A percentile compares a stretch with the other conserved stretches of the same genome.
These are phyloP conservation scores for Botrytis deweyae DNA, from an alignment of 2,329 filamentous ascomycete genomes.

Conservation along the genomic window DNA sequence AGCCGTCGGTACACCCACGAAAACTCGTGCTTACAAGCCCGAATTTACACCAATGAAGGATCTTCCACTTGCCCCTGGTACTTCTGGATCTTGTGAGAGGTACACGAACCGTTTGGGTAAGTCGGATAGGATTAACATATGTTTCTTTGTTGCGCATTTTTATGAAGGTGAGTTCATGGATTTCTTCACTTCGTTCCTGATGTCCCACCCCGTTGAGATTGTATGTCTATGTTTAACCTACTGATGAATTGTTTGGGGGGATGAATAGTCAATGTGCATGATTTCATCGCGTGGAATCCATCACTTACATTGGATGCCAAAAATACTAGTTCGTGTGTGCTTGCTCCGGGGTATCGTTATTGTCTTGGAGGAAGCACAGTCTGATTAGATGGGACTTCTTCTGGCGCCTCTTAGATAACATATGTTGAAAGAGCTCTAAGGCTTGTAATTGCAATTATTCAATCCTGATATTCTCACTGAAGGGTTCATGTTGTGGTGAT, in stretches of 20 bases:
- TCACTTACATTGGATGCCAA: not conserved
- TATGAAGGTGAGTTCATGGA: no score
- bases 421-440: no score
- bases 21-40: fast-evolving
- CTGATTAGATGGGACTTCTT: no score
- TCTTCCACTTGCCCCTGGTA: not conserved
- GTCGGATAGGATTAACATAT: fast-evolving
- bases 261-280: not conserved
- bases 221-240: not conserved
- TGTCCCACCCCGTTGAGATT: not conserved
- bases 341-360: not conserved
- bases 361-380: no score
- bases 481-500: no score
- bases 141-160: not conserved
- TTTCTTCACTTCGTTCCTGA: no score
- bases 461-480: no score
- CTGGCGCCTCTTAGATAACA: no score
- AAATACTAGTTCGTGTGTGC: not conserved
- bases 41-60: not conserved
- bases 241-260: no score
- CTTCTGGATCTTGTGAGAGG: not conserved
- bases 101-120: not conserved
- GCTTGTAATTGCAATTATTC: no score
- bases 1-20: not conserved
- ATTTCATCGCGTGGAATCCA: conserved; percentile 1